Evolutionary conservation across 148 eudicot genomes (phyloP).

Genomic region (Heliamphora exappendiculata): DNA sequence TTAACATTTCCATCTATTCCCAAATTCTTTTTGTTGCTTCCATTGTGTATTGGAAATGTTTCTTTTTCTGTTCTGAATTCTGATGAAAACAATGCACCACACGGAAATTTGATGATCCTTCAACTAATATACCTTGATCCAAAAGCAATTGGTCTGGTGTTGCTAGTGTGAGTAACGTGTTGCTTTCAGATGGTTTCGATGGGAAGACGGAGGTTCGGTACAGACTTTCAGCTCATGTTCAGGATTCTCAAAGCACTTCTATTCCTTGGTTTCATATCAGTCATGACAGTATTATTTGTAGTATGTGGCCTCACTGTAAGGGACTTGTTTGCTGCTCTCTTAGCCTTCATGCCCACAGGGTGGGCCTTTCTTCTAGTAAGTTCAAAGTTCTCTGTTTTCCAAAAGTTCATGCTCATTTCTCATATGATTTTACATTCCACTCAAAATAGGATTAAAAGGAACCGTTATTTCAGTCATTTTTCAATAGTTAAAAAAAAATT

Average conservation of each 20-base stretch:
- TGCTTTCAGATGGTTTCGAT: conserved; percentile 77
- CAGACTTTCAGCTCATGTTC: conserved; percentile 98
- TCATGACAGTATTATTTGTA: conserved; percentile 81
- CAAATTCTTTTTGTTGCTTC: not conserved
- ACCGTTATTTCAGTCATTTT: not conserved
- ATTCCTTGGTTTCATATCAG: conserved; percentile 82
- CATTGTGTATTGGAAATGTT: not conserved
- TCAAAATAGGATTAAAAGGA: not conserved
- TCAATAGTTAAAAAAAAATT: not conserved
- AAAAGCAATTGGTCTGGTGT: conserved; percentile 1
- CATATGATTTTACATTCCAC: not conserved
- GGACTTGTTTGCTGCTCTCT: conserved; percentile 75
- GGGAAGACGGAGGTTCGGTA: conserved; percentile 91
- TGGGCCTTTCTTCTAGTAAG: conserved; percentile 94
- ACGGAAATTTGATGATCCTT: not conserved
- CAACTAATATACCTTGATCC: not conserved
- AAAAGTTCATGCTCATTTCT: not conserved
- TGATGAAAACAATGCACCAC: not conserved
- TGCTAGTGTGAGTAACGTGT: conserved; percentile 16
- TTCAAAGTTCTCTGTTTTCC: not conserved
- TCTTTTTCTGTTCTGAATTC: not conserved
- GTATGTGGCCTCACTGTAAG: conserved; percentile 58
- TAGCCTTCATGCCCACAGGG: conserved; percentile 93
- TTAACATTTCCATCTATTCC: not conserved
- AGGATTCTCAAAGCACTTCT: conserved; percentile 92